phyloP scores from a whole-genome alignment of 148 eudicot genomes.

The Salicornia ramosissima region DNA sequence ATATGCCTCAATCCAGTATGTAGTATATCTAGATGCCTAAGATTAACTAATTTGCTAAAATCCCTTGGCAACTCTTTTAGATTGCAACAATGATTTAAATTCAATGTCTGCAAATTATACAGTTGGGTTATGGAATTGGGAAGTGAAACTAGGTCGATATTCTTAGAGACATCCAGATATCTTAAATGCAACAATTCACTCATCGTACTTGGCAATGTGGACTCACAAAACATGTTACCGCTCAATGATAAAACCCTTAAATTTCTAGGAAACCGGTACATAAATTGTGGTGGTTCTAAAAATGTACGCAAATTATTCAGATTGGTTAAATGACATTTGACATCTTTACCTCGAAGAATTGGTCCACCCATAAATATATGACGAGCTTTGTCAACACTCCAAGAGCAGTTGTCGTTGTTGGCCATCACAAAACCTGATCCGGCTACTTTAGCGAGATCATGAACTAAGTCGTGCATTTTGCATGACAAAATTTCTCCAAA shows the following conservation, averaged over 20 bases:
- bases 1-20: background rate
- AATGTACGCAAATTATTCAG: slow-evolving; percentile 2
- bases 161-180: background rate
- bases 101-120: background rate
- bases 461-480: slow-evolving; percentile 14
- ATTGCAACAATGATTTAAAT: accelerated
- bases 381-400: background rate
- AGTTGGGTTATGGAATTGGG: background rate
- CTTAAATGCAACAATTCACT: slow-evolving; percentile 8
- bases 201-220: background rate
- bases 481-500: background rate
- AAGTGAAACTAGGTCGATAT: background rate
- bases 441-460: slow-evolving; percentile 10
- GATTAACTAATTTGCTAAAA: background rate
- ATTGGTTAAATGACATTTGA: background rate
- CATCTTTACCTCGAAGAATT: no score
- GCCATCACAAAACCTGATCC: background rate
- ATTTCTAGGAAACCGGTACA: background rate
- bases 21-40: background rate
- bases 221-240: background rate
- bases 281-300: no score
- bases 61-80: background rate
- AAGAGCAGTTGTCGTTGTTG: background rate
- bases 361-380: background rate
- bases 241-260: background rate